Conservation (phyloP, 176 grass and related monocot species). For the Stipa capillata region DNA sequence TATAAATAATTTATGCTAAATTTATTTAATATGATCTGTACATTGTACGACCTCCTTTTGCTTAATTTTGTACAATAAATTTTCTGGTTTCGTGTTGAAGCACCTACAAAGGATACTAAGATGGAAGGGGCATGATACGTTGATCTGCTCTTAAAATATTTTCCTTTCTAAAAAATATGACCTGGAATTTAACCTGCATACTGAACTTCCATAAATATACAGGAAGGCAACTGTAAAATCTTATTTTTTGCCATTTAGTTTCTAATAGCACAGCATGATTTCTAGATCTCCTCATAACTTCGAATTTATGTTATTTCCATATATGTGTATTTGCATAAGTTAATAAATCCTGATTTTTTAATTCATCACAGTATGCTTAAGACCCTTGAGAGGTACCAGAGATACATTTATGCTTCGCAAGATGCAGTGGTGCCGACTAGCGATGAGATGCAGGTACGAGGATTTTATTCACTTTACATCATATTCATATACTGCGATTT, state of each 20-base stretch:
- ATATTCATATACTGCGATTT: neutral
- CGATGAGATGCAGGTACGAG: conserved; percentile 49
- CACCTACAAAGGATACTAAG: no score
- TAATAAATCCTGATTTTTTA: conserved; percentile 6
- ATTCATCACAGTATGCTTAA: conserved; percentile 51
- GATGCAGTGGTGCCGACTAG: conserved; percentile 25
- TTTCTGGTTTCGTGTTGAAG: no score
- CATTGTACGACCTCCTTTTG: no score
- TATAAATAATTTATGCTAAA: no score
- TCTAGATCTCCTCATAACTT: neutral
- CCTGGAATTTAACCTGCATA: no score
- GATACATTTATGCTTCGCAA: conserved; percentile 45
- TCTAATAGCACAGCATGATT: neutral
- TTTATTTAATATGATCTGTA: no score
- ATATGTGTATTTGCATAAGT: neutral
- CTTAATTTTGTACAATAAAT: no score
- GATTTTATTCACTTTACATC: neutral
- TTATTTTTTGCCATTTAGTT: neutral
- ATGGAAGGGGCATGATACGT: no score
- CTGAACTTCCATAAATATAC: no score
- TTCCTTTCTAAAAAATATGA: no score
- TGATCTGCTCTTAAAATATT: no score
- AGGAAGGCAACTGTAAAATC: no score
- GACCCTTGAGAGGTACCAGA: conserved; percentile 73
- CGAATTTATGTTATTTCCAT: neutral